Evolutionary conservation across 257 asterid species (phyloP), one percentile per base, ranked within the genome.

Genomic region (Capsicum chinense): DNA sequence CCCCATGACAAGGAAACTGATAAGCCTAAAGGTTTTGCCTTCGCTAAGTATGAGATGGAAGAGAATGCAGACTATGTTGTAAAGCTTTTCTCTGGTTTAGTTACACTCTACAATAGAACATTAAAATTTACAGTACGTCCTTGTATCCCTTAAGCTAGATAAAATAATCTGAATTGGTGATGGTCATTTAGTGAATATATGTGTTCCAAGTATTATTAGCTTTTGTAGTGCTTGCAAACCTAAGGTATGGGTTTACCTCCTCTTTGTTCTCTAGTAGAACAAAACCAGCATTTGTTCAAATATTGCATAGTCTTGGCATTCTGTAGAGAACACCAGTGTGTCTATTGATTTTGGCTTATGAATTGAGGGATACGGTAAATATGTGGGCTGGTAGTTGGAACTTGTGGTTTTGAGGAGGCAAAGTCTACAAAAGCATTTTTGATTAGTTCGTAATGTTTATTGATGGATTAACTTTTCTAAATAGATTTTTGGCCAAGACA

Each of bases 401-500:
- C 79, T 82, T 83, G 6, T 79, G 21, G 52, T 80, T n/a, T 88
- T 85, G 87, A 85, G 91, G 87, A 85, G 84, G 88, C 63, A 68
- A 84, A 78, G 78, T 73, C 84, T 76, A 12, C 21, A 73, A 84
- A 13, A 73, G 74, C 63, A 67, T 37, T 81, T 79, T 54, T 83
- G 13, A 54, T n/a, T 83, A 70, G 67, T 66, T 42, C 56, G 54
- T 58, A 76, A 80, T 76, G 60, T 62, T 39, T 52, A 84, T 19
- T 90, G 81, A 89, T 57, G 33, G 82, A 59, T 83, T 58, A 59
- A 81, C 50, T 74, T 84, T 86, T 64, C 62, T 59, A 79, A 86
- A 90, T 95, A 97, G 98, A 92, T 95, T 6, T 93, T 98, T 82
- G 98, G 99, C 56, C 91, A 87, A 87, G 98, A 97, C 88, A 95